Conservation (phyloP, 108 stramenopile genomes). For the Nannochloropsis granulata region DNA sequence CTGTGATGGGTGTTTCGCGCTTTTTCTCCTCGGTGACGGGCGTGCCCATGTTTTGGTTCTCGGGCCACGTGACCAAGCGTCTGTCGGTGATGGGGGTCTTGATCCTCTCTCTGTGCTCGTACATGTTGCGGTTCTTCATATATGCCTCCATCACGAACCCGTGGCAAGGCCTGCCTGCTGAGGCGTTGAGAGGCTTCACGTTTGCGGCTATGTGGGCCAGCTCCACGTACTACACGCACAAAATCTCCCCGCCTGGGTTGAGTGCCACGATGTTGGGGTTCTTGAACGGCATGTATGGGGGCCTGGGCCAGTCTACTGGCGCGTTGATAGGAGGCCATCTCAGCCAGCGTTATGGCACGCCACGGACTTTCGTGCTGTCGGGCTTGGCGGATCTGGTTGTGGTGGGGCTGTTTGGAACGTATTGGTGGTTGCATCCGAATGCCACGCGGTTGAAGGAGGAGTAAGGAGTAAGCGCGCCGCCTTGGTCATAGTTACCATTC, state of each 20-base stretch:
- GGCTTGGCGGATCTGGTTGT: background rate
- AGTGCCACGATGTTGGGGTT: constrained; percentile 67
- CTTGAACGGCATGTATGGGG: constrained; percentile 87
- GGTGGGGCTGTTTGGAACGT: background rate
- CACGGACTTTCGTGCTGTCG: background rate
- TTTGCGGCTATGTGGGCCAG: constrained; percentile 86
- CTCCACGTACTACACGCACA: constrained; percentile 72
- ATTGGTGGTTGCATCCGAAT: background rate
- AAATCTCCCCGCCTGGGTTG: constrained; percentile 70
- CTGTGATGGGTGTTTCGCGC: constrained; percentile 67
- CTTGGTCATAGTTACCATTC: background rate
- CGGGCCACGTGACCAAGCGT: constrained; percentile 53
- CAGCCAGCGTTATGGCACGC: background rate
- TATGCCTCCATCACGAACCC: constrained; percentile 71
- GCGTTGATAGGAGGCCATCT: constrained; percentile 66
- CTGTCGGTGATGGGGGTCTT: constrained; percentile 70
- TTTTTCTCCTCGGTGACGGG: constrained; percentile 69
- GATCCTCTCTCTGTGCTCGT: constrained; percentile 55
- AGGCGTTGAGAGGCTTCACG: constrained; percentile 71
- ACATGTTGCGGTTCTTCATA: constrained; percentile 64
- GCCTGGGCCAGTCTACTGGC: constrained; percentile 76
- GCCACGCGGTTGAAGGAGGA: background rate
- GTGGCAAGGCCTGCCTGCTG: constrained; percentile 74
- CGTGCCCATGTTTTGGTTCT: constrained; percentile 78
- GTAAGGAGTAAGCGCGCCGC: background rate